Conservation (phyloP, 352 stramenopile genomes). For the Hyaloperonospora brassicae region DNA sequence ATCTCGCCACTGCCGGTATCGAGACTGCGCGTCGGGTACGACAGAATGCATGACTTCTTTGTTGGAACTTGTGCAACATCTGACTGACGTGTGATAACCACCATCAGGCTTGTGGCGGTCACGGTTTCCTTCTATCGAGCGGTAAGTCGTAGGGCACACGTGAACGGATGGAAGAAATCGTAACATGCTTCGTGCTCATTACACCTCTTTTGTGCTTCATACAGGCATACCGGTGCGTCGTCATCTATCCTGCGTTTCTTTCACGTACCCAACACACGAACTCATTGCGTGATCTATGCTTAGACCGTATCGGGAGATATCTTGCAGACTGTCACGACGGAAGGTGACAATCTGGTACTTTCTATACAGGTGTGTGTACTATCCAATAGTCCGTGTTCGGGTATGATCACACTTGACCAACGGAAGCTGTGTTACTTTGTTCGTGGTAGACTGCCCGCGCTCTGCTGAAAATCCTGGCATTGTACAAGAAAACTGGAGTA, state of each 20-base stretch:
- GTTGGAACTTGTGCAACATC: neutral
- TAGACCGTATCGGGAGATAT: conserved; percentile 83
- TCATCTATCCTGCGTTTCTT: conserved; percentile 65
- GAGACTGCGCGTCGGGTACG: conserved; percentile 42
- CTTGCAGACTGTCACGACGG: conserved; percentile 90
- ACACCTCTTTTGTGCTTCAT: conserved; percentile 3
- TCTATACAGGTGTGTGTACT: conserved; percentile 69
- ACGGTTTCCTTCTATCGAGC: conserved; percentile 88
- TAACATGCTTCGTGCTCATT: conserved; percentile 29
- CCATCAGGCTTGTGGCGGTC: conserved; percentile 81
- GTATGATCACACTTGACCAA: neutral
- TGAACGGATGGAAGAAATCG: neutral
- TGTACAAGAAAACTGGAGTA: conserved; percentile 20
- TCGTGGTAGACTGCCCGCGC: conserved; percentile 27
- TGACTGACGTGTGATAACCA: neutral
- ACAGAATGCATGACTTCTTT: neutral
- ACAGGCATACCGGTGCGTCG: conserved; percentile 21
- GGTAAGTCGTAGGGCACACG: conserved; percentile 22
- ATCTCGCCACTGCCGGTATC: conserved; percentile 43
- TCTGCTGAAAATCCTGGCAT: conserved; percentile 39
- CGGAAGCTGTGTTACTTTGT: neutral
- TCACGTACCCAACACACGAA: conserved; percentile 18
- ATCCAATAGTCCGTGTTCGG: neutral
- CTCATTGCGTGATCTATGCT: conserved; percentile 1
- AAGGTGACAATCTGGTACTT: conserved; percentile 94